Evolutionary conservation across 768 basidiomycete genomes (phyloP).

Genomic region (Serendipita sp.): DNA sequence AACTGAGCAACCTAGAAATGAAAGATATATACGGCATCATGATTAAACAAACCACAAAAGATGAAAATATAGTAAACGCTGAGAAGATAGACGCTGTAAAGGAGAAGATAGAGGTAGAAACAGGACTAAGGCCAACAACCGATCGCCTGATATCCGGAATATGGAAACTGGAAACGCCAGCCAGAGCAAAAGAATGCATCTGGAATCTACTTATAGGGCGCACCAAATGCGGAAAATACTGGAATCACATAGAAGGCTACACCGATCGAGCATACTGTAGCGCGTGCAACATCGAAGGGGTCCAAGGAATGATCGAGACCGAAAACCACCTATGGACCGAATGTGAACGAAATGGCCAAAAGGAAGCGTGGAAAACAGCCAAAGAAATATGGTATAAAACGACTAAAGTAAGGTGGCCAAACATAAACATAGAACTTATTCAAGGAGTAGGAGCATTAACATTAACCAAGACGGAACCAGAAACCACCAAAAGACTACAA

Average conservation of each 20-base stretch:
- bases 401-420: background rate
- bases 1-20: background rate
- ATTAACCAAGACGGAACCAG: background rate
- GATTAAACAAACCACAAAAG: background rate
- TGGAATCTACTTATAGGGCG: background rate
- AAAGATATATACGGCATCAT: background rate
- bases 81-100: background rate
- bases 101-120: background rate
- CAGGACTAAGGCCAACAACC: background rate
- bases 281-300: background rate
- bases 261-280: background rate
- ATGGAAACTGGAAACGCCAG: background rate
- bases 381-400: background rate
- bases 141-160: background rate
- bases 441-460: background rate
- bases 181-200: background rate
- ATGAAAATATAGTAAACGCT: background rate
- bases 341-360: background rate
- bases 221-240: background rate
- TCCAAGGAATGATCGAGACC: background rate
- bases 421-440: background rate
- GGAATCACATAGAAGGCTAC: background rate
- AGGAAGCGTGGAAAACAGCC: background rate
- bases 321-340: background rate
- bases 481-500: background rate